Conservation (phyloP, 345 rosid genomes). For the Arabidopsis thaliana region DNA sequence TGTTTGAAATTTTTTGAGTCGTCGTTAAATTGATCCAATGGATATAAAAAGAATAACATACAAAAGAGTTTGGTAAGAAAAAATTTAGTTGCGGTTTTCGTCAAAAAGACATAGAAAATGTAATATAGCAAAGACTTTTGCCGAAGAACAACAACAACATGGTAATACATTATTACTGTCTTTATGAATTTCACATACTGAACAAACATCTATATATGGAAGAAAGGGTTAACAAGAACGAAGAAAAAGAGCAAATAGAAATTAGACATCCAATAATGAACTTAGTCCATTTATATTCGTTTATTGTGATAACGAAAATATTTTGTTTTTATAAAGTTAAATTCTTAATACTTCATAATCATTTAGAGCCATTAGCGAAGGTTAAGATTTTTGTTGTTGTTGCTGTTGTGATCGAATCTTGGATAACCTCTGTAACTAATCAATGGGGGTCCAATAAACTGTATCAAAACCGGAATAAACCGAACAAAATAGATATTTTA, state of each 20-base stretch:
- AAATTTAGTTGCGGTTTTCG: not conserved
- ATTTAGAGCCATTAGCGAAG: no score
- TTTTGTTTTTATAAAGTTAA: no score
- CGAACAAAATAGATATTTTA: no score
- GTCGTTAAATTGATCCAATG: not conserved
- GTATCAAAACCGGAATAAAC: no score
- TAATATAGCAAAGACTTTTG: not conserved
- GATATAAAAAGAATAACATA: not conserved
- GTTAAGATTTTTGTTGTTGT: no score
- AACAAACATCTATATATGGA: not conserved
- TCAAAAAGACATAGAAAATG: not conserved
- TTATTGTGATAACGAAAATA: not conserved
- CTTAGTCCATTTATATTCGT: not conserved
- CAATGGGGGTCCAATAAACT: no score
- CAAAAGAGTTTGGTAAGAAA: not conserved
- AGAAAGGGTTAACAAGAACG: not conserved
- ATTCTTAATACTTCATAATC: no score
- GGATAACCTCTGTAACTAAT: no score
- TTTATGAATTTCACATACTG: not conserved
- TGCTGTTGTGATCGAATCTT: no score
- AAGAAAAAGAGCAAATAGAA: not conserved
- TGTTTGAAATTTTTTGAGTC: not conserved
- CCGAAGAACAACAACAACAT: not conserved
- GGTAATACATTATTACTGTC: not conserved
- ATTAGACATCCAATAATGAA: not conserved